Percentiles rank a stretch among this genome's conserved stretches.
Conservation (phyloP, 768 basidiomycete genomes). For the Lepiota subincarnata region DNA sequence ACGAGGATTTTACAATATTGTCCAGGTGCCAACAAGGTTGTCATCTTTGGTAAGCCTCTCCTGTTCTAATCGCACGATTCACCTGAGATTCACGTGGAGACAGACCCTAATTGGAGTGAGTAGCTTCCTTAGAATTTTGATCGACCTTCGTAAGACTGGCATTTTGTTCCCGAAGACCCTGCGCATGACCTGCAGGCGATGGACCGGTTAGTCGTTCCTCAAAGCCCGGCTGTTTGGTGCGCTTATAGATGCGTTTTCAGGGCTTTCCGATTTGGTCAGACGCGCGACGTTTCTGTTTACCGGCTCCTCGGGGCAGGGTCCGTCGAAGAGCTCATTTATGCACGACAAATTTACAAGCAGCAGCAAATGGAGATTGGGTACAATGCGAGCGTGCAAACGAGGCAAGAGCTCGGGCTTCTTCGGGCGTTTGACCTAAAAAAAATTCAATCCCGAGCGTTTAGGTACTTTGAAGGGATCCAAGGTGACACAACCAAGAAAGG, state of each 20-base stretch:
- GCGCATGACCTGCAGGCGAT: constrained; percentile 93
- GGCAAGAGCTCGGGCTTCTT: constrained; percentile 34
- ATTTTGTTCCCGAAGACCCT: constrained; percentile 54
- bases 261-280: constrained; percentile 85
- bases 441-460: constrained; percentile 20
- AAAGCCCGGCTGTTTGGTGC: not conserved
- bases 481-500: constrained; percentile 71
- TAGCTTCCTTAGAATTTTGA: constrained; percentile 7
- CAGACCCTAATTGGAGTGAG: constrained; percentile 95
- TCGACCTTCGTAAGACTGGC: not conserved
- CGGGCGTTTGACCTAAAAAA: not conserved
- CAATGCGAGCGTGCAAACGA: constrained; percentile 76
- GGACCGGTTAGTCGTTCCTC: constrained; percentile 46
- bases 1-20: not conserved
- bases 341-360: constrained; percentile 88
- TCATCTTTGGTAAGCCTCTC: constrained; percentile 67
- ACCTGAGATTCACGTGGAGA: constrained; percentile 10
- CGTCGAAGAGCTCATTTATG: constrained; percentile 84
- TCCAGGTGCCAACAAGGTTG: constrained; percentile 85
- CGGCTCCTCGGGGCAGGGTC: constrained; percentile 84
- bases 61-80: not conserved
- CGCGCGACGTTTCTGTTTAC: constrained; percentile 79
- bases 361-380: constrained; percentile 93
- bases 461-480: constrained; percentile 81
- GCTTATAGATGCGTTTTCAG: constrained; percentile 21